Conservation (phyloP, 768 basidiomycete genomes). For the Mycena maculata region DNA sequence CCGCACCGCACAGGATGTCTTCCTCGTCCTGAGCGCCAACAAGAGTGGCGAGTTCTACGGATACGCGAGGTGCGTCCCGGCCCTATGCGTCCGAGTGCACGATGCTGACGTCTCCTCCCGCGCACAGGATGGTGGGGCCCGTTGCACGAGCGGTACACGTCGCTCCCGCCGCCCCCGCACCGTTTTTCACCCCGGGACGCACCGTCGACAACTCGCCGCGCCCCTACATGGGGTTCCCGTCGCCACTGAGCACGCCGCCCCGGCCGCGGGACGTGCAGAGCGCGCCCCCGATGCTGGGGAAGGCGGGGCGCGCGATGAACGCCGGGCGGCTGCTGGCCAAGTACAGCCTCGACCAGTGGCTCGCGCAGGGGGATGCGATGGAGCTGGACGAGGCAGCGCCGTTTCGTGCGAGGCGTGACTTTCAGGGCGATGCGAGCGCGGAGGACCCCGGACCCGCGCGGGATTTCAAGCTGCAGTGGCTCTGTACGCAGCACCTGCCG, state of each 20-base stretch:
- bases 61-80: constrained; percentile 77
- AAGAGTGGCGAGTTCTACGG: constrained; percentile 95
- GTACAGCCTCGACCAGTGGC: constrained; percentile 47
- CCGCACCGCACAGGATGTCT: constrained; percentile 88
- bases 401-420: background rate
- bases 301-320: constrained; percentile 45
- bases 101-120: constrained; percentile 17
- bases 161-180: too few relatives aligned
- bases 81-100: background rate
- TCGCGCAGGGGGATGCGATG: constrained; percentile 32
- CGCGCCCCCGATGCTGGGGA: constrained; percentile 64
- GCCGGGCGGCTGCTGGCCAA: constrained; percentile 42
- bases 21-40: constrained; percentile 91
- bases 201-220: too few relatives aligned
- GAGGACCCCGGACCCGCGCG: constrained; percentile 69
- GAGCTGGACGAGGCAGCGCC: constrained; percentile 47
- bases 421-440: constrained; percentile 24
- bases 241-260: constrained; percentile 20
- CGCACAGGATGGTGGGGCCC: constrained; percentile 77
- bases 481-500: constrained; percentile 74
- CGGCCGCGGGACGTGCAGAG: constrained; percentile 44
- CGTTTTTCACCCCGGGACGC: too few relatives aligned
- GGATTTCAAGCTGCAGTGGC: constrained; percentile 87
- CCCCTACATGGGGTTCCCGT: background rate
- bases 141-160: too few relatives aligned